Conservation (phyloP, 768 basidiomycete species). For the Paxillus involutus region DNA sequence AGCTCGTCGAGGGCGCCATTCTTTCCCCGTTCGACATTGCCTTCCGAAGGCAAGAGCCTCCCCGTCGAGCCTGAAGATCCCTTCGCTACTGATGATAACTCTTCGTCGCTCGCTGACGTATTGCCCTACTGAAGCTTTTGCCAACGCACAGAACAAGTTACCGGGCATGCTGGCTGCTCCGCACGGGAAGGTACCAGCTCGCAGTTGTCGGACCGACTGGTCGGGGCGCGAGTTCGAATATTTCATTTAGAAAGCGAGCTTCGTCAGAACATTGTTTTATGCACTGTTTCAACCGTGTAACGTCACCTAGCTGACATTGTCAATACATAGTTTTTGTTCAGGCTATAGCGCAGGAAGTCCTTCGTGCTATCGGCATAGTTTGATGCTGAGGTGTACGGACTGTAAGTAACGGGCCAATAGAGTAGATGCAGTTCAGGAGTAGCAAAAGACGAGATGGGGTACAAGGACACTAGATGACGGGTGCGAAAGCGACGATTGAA, state of each 20-base stretch:
- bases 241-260: slow-evolving; percentile 5
- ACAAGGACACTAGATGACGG: too few relatives aligned
- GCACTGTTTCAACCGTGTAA: too few relatives aligned
- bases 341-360: too few relatives aligned
- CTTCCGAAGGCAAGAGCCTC: slow-evolving; percentile 2
- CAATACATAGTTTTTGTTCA: too few relatives aligned
- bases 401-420: too few relatives aligned
- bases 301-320: too few relatives aligned
- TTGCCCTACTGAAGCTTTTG: slow-evolving; percentile 13
- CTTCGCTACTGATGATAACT: slow-evolving; percentile 23
- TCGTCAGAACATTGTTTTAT: background rate
- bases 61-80: slow-evolving; percentile 12
- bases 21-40: slow-evolving; percentile 6
- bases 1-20: slow-evolving; percentile 6
- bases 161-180: background rate
- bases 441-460: too few relatives aligned
- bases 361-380: too few relatives aligned
- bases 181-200: too few relatives aligned
- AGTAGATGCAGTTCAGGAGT: too few relatives aligned
- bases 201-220: background rate
- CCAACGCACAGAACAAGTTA: slow-evolving; percentile 12
- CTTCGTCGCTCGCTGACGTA: background rate
- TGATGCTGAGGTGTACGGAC: too few relatives aligned
- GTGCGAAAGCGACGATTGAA: too few relatives aligned
- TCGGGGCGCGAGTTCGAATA: slow-evolving; percentile 13